These are phyloP conservation scores for Aureobasidium sp. DNA, from an alignment of 2,329 filamentous ascomycete genomes.

Conservation along the genomic window DNA sequence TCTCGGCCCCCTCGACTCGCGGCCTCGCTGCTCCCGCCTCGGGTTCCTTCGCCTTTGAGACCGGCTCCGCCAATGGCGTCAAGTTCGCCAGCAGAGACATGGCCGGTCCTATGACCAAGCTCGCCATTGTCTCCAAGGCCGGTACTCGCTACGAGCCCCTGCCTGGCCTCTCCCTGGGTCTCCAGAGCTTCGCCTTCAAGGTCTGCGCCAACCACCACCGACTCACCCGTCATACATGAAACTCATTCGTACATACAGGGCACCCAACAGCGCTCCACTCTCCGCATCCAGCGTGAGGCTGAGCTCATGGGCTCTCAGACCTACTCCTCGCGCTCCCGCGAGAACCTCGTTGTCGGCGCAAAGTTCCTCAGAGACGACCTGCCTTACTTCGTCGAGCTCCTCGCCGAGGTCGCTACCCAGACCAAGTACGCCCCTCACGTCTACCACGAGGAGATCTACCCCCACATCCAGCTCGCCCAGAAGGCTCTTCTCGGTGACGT, in stretches of 20 bases:
- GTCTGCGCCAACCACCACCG: slow-evolving; percentile 40
- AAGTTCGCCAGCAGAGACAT: slow-evolving; percentile 90
- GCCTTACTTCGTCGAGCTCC: slow-evolving; percentile 93
- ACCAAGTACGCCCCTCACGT: slow-evolving; percentile 88
- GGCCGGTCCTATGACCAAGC: slow-evolving; percentile 78
- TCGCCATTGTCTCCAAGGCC: slow-evolving; percentile 88
- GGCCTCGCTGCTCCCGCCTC: slow-evolving; percentile 61
- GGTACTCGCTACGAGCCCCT: slow-evolving; percentile 87
- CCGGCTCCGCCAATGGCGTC: slow-evolving; percentile 75
- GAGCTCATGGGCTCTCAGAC: slow-evolving; percentile 93
- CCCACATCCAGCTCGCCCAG: slow-evolving; percentile 70
- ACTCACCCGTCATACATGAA: background rate
- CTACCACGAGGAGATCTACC: slow-evolving; percentile 79
- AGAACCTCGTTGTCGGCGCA: slow-evolving; percentile 85
- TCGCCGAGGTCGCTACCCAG: slow-evolving; percentile 81
- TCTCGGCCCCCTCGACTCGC: slow-evolving; percentile 52
- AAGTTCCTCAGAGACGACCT: slow-evolving; percentile 94
- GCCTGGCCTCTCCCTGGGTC: slow-evolving; percentile 80
- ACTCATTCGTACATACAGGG: slow-evolving; percentile 46
- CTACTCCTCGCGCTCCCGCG: slow-evolving; percentile 79
- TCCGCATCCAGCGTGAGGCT: slow-evolving; percentile 89
- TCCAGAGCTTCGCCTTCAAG: slow-evolving; percentile 98
- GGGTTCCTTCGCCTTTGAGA: slow-evolving; percentile 79
- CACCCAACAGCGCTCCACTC: slow-evolving; percentile 78
- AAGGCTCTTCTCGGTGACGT: slow-evolving; percentile 58